phyloP scores from a whole-genome alignment of 257 asterid genomes.

The Lavandula angustifolia region DNA sequence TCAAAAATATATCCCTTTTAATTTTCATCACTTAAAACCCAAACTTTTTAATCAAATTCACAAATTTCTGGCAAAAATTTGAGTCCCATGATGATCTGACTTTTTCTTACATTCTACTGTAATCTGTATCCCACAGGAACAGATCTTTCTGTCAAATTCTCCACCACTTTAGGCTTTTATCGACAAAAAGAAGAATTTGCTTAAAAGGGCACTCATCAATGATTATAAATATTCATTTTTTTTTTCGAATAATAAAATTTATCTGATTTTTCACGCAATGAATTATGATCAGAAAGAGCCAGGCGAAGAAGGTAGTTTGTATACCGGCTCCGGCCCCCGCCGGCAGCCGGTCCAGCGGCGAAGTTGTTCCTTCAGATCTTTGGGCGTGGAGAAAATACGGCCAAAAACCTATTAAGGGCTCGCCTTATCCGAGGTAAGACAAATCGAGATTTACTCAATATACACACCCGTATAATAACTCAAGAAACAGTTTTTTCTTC shows the following conservation, averaged over 20 bases:
- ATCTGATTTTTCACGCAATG: slow-evolving; percentile 17
- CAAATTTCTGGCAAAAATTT: slow-evolving; percentile 1
- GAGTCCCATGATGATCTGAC: slow-evolving; percentile 13
- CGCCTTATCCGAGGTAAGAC: slow-evolving; percentile 86
- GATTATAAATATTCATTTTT: not conserved
- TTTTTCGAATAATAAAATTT: not conserved
- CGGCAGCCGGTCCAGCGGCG: slow-evolving; percentile 80
- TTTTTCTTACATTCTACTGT: slow-evolving; percentile 35
- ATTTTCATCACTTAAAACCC: not conserved
- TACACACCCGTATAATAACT: too few species aligned
- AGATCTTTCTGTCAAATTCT: slow-evolving; percentile 25
- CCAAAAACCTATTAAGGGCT: slow-evolving; percentile 96
- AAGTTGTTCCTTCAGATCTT: slow-evolving; percentile 91
- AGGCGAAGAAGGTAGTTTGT: slow-evolving; percentile 89
- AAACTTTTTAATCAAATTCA: not conserved
- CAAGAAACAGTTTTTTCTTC: too few species aligned
- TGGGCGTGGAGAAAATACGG: slow-evolving; percentile 99
- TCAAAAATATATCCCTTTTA: slow-evolving; percentile 7
- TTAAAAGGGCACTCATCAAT: slow-evolving; percentile 12
- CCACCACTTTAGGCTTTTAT: slow-evolving; percentile 42
- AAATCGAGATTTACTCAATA: not conserved
- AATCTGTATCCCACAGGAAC: slow-evolving; percentile 30
- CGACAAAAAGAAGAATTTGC: not conserved
- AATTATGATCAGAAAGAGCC: slow-evolving; percentile 62
- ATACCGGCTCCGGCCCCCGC: slow-evolving; percentile 94